These are phyloP conservation scores for Platanthera guangdongensis DNA, from an alignment of 106 monocot genomes.

Conservation along the genomic window DNA sequence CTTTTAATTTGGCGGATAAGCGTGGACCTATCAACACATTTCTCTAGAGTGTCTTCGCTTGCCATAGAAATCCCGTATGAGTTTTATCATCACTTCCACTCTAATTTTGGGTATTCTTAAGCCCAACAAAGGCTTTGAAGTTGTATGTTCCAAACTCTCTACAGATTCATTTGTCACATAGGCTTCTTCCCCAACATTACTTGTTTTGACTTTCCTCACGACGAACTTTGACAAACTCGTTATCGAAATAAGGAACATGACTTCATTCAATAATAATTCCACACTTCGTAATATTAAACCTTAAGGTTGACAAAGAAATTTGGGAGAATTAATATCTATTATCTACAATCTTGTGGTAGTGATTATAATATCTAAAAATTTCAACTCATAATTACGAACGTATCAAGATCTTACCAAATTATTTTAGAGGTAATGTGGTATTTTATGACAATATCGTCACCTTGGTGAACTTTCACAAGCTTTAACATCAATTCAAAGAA, in stretches of 20 bases:
- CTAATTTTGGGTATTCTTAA: background rate
- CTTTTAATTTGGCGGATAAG: background rate
- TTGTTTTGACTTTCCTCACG: background rate
- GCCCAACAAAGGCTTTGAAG: background rate
- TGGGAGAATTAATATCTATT: background rate
- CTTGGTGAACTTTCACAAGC: background rate
- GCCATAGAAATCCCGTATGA: background rate
- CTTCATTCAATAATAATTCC: background rate
- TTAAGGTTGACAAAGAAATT: background rate
- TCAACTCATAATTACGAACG: slow-evolving; percentile 4
- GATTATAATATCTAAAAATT: background rate
- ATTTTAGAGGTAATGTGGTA: background rate
- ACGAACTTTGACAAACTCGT: background rate
- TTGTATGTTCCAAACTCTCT: background rate
- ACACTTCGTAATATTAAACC: background rate
- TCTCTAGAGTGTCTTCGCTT: slow-evolving; percentile 3
- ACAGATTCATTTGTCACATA: background rate
- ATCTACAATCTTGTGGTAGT: background rate
- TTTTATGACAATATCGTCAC: background rate
- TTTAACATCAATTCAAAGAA: background rate
- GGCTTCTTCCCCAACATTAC: background rate
- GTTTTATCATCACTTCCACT: background rate
- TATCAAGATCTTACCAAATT: slow-evolving; percentile 1
- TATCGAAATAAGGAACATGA: background rate
- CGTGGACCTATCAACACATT: slow-evolving; percentile 2